Evolutionary conservation across 345 rosid genomes (phyloP).

Genomic region (Populus euphratica): DNA sequence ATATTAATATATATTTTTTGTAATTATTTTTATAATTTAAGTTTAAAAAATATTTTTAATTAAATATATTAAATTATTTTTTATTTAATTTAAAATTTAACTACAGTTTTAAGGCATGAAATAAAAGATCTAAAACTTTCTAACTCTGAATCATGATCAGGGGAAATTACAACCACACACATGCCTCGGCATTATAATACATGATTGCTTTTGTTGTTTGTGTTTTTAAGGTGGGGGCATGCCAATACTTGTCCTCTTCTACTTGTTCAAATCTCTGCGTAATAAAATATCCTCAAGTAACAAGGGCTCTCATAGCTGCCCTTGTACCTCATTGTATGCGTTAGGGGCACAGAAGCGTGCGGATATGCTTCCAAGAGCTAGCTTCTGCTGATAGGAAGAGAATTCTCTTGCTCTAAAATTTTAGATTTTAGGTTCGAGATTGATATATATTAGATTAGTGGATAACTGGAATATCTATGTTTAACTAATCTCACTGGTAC

Average conservation of each 20-base stretch:
- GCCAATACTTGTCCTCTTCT: background rate
- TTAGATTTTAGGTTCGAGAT: background rate
- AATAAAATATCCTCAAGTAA: background rate
- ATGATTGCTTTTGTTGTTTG: background rate
- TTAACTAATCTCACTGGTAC: too few species aligned
- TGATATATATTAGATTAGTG: too few species aligned
- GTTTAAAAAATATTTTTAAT: too few species aligned
- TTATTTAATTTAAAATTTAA: too few species aligned
- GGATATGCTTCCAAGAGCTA: background rate
- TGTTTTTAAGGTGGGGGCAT: background rate
- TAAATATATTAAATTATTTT: too few species aligned
- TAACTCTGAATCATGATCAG: constrained; percentile 5
- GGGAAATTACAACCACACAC: constrained; percentile 16
- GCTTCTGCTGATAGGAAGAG: background rate
- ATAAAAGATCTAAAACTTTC: background rate
- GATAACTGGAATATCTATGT: too few species aligned
- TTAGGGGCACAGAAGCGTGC: background rate
- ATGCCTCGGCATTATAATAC: constrained; percentile 6
- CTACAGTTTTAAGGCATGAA: too few species aligned
- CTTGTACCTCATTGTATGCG: too few species aligned
- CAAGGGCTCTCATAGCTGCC: background rate
- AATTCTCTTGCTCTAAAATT: too few species aligned
- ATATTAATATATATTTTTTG: too few species aligned
- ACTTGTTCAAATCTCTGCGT: background rate
- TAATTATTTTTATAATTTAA: too few species aligned